Evolutionary conservation across 371 early-diverging fungal genomes (phyloP).

Genomic region (Rhizopus sp.): DNA sequence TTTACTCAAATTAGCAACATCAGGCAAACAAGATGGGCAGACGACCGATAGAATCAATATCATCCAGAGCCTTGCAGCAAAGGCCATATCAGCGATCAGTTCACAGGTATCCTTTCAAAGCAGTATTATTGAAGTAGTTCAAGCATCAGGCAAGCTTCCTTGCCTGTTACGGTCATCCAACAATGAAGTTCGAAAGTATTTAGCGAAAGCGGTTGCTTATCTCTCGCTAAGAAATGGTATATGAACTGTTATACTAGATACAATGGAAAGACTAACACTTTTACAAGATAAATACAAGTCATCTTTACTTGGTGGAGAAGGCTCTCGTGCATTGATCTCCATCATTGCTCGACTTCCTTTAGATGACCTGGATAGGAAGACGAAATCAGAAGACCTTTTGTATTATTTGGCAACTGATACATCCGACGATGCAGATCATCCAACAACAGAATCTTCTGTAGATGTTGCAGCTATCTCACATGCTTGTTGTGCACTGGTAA

Average conservation of each 20-base stretch:
- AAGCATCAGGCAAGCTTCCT: slow-evolving; percentile 34
- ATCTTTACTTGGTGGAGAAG: slow-evolving; percentile 48
- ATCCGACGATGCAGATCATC: not conserved
- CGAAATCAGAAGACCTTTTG: slow-evolving; percentile 12
- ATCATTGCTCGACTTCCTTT: slow-evolving; percentile 34
- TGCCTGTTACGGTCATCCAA: slow-evolving; percentile 35
- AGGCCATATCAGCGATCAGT: slow-evolving; percentile 50
- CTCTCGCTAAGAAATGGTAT: slow-evolving; percentile 59
- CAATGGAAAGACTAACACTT: not conserved
- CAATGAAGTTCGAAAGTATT: slow-evolving; percentile 53
- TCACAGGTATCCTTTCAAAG: slow-evolving; percentile 34
- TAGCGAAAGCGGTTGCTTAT: slow-evolving; percentile 61
- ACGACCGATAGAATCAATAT: slow-evolving; percentile 32
- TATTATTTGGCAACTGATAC: slow-evolving; percentile 18
- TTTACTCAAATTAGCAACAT: slow-evolving; percentile 2
- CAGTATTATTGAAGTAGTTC: slow-evolving; percentile 39
- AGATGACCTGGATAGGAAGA: not conserved
- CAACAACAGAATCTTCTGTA: not conserved
- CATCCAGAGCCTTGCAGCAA: slow-evolving; percentile 47
- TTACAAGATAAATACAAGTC: slow-evolving; percentile 56
- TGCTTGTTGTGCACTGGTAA: slow-evolving; percentile 58
- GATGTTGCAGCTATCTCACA: slow-evolving; percentile 52
- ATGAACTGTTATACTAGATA: not conserved
- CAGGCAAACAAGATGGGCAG: slow-evolving; percentile 14
- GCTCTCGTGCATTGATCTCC: slow-evolving; percentile 48